Percentiles rank a stretch among this genome's conserved stretches.
Evolutionary conservation across 306 rosid genomes (phyloP).

Genomic region (Ceratonia siliqua): DNA sequence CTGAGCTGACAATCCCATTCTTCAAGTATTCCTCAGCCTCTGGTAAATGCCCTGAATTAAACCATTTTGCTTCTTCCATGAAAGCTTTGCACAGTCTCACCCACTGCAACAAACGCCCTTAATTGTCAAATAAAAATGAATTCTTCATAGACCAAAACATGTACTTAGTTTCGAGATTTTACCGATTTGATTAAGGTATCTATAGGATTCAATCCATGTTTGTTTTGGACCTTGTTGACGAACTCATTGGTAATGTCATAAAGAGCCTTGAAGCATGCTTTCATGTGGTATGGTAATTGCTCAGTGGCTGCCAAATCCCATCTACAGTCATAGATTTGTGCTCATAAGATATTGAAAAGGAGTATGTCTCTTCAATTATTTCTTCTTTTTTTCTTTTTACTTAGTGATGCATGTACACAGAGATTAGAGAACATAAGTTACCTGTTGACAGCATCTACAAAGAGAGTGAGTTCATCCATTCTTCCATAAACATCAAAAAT

Average conservation of each 20-base stretch:
- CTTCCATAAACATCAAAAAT: constrained; percentile 57
- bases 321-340: background rate
- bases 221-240: constrained; percentile 11
- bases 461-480: constrained; percentile 46
- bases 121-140: too few species aligned
- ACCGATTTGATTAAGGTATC: constrained; percentile 33
- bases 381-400: too few species aligned
- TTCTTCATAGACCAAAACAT: too few species aligned
- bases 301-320: constrained; percentile 41
- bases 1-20: constrained; percentile 49
- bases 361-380: background rate
- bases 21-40: constrained; percentile 48
- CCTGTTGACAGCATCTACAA: constrained; percentile 53
- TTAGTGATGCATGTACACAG: too few species aligned
- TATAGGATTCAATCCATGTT: constrained; percentile 37
- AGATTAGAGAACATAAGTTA: background rate
- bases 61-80: constrained; percentile 52
- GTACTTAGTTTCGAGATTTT: background rate
- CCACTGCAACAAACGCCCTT: constrained; percentile 52
- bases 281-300: constrained; percentile 33
- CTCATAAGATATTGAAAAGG: background rate
- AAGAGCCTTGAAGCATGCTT: constrained; percentile 23
- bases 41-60: constrained; percentile 35
- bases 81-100: constrained; percentile 43
- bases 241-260: constrained; percentile 32